Percentiles rank a stretch among this genome's conserved stretches.
Conservation (phyloP, 2,329 filamentous ascomycete genomes). For the Alternaria triticina region DNA sequence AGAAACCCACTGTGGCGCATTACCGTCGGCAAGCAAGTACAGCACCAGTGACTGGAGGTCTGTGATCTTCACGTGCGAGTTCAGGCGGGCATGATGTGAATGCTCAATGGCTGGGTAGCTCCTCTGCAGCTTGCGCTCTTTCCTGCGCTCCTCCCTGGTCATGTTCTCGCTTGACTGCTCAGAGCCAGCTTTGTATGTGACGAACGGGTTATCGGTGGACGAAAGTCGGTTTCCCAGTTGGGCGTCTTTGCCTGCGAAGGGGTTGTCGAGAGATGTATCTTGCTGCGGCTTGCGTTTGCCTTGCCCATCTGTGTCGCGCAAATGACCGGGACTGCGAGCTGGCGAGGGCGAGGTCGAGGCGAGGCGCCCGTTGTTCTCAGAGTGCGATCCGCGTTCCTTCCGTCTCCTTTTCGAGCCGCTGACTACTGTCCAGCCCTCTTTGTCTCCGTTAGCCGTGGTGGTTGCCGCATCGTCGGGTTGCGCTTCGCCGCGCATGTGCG, state of each 20-base stretch:
- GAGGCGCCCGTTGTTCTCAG: slow-evolving; percentile 2
- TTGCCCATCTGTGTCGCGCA: background rate
- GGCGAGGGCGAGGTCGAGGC: slow-evolving; percentile 7
- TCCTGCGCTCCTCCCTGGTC: slow-evolving; percentile 32
- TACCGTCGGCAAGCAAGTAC: slow-evolving; percentile 65
- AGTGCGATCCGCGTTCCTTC: slow-evolving; percentile 17
- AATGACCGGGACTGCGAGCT: background rate
- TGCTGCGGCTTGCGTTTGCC: background rate
- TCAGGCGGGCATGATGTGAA: slow-evolving; percentile 59
- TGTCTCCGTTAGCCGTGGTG: slow-evolving; percentile 17
- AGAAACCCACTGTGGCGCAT: slow-evolving; percentile 68
- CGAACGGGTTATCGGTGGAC: slow-evolving; percentile 27
- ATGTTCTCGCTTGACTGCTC: slow-evolving; percentile 7
- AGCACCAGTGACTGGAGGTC: slow-evolving; percentile 65
- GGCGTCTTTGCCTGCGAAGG: slow-evolving; percentile 21
- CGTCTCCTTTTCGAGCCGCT: slow-evolving; percentile 32
- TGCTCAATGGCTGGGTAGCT: slow-evolving; percentile 56
- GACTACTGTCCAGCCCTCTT: slow-evolving; percentile 40
- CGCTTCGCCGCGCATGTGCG: slow-evolving; percentile 30
- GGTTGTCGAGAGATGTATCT: slow-evolving; percentile 16
- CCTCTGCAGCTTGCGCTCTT: slow-evolving; percentile 40
- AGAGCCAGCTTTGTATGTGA: slow-evolving; percentile 9
- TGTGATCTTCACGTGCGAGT: slow-evolving; percentile 62
- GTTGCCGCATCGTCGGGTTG: slow-evolving; percentile 16
- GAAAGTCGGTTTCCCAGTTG: slow-evolving; percentile 10